Base-by-base conservation (phyloP, 768 basidiomycete species). In the Pulveroboletus sp. region DNA sequence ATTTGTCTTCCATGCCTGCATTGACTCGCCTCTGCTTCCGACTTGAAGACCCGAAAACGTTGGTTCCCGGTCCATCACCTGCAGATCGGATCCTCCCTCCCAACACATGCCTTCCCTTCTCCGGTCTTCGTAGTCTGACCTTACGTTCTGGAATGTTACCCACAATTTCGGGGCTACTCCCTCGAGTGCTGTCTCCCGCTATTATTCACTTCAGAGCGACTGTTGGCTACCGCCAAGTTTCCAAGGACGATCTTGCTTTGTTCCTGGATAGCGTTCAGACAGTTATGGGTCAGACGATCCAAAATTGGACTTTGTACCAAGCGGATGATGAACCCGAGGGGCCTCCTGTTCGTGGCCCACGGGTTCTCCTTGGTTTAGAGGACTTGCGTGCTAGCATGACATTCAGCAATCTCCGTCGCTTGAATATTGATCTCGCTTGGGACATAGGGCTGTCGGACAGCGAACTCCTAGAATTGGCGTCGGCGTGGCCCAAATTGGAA, bases 401-500 rank as follows among this genome's bases (percentile, higher is more conserved):
- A 10, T 33, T 54, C 35, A 2, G 9, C 6, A 35, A 46, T 11
- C 47, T 57, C 13, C 39, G 36, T 17, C 11, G 1, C 8, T 0
- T 57, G 6, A 2, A 13, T 0, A 2, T 58, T 25, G n/a, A 49
- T 12, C 14, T 43, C n/a, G 13, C 4, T 3, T 53, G 49, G 41
- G 9, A 24, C 2, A 25, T 57, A 2, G 11, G 11, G 7, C 10
- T 58, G 23, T 20, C 37, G 14, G 52, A 51, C 13, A 19, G 14
- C 5, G 44, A 39, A 4, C 8, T 57, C 11, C 6, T 49, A 6
- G 16, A 5, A 7, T 24, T 57, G 14, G 55, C 9, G 1, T 42
- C 47, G 11, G 39, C 45, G 19, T 58, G 56, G 53, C 53, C 43
- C 21, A 33, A 32, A 14, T 11, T 60, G 10, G 34, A 55, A 19